phyloP scores from a whole-genome alignment of 805 yeast genomes.

The Ogataea populi-albae region DNA sequence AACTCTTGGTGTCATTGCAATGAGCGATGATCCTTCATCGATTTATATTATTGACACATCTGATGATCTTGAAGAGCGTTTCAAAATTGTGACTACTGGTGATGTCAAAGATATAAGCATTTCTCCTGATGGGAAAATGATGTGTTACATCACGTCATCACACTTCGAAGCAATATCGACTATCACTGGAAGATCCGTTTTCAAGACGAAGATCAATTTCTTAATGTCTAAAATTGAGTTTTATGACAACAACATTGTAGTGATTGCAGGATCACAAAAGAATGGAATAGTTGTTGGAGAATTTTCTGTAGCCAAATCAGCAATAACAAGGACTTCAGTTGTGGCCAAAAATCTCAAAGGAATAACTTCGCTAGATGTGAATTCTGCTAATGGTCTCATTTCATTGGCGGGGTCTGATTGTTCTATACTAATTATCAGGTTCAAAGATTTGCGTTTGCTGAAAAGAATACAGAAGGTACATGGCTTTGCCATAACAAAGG shows the following conservation, averaged over 20 bases:
- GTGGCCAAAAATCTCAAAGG: slow-evolving; percentile 51
- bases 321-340: slow-evolving; percentile 40
- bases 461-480: slow-evolving; percentile 62
- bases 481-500: slow-evolving; percentile 71
- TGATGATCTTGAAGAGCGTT: slow-evolving; percentile 49
- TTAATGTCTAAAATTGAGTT: slow-evolving; percentile 32
- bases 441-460: slow-evolving; percentile 48
- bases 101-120: slow-evolving; percentile 66
- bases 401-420: slow-evolving; percentile 66
- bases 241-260: slow-evolving; percentile 32
- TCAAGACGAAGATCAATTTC: slow-evolving; percentile 26
- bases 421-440: slow-evolving; percentile 56
- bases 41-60: slow-evolving; percentile 57
- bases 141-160: slow-evolving; percentile 60
- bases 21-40: slow-evolving; percentile 62
- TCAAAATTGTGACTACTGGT: slow-evolving; percentile 49
- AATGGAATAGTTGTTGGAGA: slow-evolving; percentile 45
- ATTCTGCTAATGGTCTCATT: slow-evolving; percentile 37
- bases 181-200: slow-evolving; percentile 41
- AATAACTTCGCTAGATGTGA: slow-evolving; percentile 51
- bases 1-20: slow-evolving; percentile 63
- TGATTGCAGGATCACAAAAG: slow-evolving; percentile 44
- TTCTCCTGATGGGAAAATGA: slow-evolving; percentile 61
- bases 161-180: slow-evolving; percentile 52
- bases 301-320: slow-evolving; percentile 41